Evolutionary conservation across 2,329 filamentous ascomycete genomes (phyloP).

Genomic region (Pseudogymnoascus destructans): DNA sequence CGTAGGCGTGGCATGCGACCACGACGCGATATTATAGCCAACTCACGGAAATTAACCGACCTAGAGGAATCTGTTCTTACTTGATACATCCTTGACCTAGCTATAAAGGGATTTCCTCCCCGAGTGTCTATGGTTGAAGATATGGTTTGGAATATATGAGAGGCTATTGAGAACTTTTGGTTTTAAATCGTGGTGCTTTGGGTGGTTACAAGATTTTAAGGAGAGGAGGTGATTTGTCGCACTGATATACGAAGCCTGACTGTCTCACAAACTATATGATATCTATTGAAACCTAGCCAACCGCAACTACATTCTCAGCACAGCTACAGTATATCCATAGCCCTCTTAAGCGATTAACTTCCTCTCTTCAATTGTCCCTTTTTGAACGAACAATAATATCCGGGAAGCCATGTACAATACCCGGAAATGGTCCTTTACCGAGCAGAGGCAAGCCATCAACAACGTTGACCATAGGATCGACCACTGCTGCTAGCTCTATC

Average conservation of each 20-base stretch:
- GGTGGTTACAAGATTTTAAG: not conserved
- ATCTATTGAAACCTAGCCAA: not conserved
- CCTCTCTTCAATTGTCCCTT: not conserved
- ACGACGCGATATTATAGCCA: not conserved
- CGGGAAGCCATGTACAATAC: not conserved
- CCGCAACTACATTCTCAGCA: not conserved
- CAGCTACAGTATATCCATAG: not conserved
- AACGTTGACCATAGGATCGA: not conserved
- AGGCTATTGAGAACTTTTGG: no score
- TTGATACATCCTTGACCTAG: no score
- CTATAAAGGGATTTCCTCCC: no score
- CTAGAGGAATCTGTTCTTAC: no score
- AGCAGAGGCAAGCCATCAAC: not conserved
- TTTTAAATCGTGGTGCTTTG: not conserved
- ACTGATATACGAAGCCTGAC: not conserved
- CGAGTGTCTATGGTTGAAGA: no score
- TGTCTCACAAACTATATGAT: not conserved
- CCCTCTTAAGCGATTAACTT: not conserved
- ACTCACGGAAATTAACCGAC: no score
- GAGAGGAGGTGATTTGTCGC: not conserved
- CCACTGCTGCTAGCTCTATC: not conserved
- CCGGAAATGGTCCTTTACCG: no score
- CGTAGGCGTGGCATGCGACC: no score
- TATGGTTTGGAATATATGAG: no score
- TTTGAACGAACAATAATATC: not conserved